Evolutionary conservation across 257 asterid species (phyloP).

Genomic region (Lantana camara): DNA sequence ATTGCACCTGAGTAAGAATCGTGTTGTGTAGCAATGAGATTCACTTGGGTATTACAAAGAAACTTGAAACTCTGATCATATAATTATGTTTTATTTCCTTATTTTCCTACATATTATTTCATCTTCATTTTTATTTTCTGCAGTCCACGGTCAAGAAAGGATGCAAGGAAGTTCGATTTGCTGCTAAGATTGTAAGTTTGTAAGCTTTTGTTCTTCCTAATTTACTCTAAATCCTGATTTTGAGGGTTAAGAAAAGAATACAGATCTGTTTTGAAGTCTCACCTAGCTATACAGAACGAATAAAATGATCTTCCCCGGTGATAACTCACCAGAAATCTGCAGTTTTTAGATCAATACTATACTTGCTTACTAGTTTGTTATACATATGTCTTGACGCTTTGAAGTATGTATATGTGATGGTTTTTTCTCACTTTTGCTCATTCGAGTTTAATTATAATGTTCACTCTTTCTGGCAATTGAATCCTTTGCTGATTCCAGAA

Average conservation of each 20-base stretch:
- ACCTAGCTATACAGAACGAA: neutral
- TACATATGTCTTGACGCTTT: slow-evolving; percentile 9
- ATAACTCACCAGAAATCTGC: slow-evolving; percentile 1
- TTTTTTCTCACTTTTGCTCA: slow-evolving; percentile 9
- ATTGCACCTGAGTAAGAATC: neutral
- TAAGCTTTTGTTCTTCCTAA: slow-evolving; percentile 18
- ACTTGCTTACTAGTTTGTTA: slow-evolving; percentile 6
- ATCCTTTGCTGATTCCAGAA: slow-evolving; percentile 47
- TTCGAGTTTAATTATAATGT: slow-evolving; percentile 14
- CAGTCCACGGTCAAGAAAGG: slow-evolving; percentile 66
- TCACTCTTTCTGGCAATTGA: slow-evolving; percentile 23
- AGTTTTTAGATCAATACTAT: slow-evolving; percentile 4
- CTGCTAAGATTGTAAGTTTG: slow-evolving; percentile 77
- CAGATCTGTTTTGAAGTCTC: neutral
- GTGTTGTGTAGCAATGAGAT: slow-evolving; percentile 12
- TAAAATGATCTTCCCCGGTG: neutral
- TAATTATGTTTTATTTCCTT: slow-evolving; percentile 12
- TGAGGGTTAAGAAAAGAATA: neutral
- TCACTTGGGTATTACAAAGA: neutral
- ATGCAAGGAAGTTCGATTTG: slow-evolving; percentile 72
- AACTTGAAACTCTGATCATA: slow-evolving; percentile 11
- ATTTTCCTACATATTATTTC: neutral
- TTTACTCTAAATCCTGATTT: slow-evolving; percentile 13
- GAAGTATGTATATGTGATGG: too few relatives aligned
- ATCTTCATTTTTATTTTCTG: slow-evolving; percentile 21